A percentile compares a stretch with the other conserved stretches of the same genome.
Conservation (phyloP, 345 rosid species). For the Moricandia arvensis region DNA sequence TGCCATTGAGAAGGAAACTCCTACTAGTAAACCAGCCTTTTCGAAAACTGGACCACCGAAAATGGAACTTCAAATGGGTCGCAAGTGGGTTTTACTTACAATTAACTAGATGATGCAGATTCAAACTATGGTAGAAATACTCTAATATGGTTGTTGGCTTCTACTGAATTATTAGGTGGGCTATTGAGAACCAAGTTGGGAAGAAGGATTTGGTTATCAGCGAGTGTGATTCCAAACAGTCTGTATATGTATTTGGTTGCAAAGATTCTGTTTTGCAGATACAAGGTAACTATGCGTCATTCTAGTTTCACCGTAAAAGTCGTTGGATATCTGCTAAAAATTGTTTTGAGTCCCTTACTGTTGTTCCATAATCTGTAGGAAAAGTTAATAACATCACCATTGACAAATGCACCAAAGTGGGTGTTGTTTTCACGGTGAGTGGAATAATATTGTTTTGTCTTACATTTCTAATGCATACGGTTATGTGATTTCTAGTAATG, state of each 20-base stretch:
- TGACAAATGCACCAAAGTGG: conserved; percentile 94
- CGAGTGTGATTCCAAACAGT: conserved; percentile 90
- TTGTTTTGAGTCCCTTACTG: conserved; percentile 1
- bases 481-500: neutral
- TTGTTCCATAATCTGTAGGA: conserved; percentile 53
- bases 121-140: conserved; percentile 10
- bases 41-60: conserved; percentile 86
- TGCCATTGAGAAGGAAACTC: conserved; percentile 53
- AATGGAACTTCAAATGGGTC: conserved; percentile 97
- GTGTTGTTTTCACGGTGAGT: conserved; percentile 82
- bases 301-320: neutral
- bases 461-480: neutral
- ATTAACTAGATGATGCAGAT: neutral
- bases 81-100: conserved; percentile 61
- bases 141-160: conserved; percentile 16
- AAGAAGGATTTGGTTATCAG: conserved; percentile 76
- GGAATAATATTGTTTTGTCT: conserved; percentile 7
- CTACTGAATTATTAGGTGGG: conserved; percentile 61
- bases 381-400: conserved; percentile 95
- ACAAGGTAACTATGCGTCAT: conserved; percentile 50
- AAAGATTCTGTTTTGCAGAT: conserved; percentile 96
- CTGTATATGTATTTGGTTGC: conserved; percentile 93
- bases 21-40: conserved; percentile 47
- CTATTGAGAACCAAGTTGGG: conserved; percentile 93
- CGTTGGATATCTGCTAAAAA: conserved; percentile 14